Evolutionary conservation across 352 stramenopile genomes (phyloP).

Genomic region (Hyaloperonospora brassicae): DNA sequence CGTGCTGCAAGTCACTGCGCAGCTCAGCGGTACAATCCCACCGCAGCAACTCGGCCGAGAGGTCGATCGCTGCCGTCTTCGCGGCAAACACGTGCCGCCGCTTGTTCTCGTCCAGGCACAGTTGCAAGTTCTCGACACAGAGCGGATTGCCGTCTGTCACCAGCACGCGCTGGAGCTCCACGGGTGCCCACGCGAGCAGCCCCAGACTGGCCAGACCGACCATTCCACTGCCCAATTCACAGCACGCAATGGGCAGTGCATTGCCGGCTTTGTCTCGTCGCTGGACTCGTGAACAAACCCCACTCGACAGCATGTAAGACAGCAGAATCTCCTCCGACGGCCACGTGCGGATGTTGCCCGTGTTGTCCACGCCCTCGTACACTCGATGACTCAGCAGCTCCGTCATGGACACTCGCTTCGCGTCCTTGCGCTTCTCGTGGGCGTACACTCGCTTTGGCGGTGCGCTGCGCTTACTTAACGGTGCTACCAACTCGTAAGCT

Average conservation of each 20-base stretch:
- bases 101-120: constrained; percentile 54
- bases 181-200: constrained; percentile 39
- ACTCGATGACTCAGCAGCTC: constrained; percentile 72
- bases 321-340: constrained; percentile 72
- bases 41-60: constrained; percentile 42
- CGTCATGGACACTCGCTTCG: constrained; percentile 40
- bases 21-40: constrained; percentile 51
- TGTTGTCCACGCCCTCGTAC: constrained; percentile 81
- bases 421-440: constrained; percentile 60
- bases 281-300: constrained; percentile 26
- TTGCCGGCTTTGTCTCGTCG: neutral
- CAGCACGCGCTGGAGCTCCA: constrained; percentile 37
- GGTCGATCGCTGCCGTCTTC: neutral
- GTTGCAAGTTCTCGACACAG: constrained; percentile 54
- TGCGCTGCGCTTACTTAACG: neutral
- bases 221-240: constrained; percentile 75
- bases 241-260: constrained; percentile 32
- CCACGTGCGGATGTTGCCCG: constrained; percentile 83
- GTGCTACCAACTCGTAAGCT: constrained; percentile 28
- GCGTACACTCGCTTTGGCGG: constrained; percentile 25
- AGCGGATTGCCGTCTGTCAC: constrained; percentile 73
- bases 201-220: constrained; percentile 59
- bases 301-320: constrained; percentile 43
- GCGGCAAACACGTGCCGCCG: constrained; percentile 15
- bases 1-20: constrained; percentile 23